These are phyloP conservation scores for Rossbeevera mucosa DNA, from an alignment of 768 basidiomycete genomes.

Conservation along the genomic window DNA sequence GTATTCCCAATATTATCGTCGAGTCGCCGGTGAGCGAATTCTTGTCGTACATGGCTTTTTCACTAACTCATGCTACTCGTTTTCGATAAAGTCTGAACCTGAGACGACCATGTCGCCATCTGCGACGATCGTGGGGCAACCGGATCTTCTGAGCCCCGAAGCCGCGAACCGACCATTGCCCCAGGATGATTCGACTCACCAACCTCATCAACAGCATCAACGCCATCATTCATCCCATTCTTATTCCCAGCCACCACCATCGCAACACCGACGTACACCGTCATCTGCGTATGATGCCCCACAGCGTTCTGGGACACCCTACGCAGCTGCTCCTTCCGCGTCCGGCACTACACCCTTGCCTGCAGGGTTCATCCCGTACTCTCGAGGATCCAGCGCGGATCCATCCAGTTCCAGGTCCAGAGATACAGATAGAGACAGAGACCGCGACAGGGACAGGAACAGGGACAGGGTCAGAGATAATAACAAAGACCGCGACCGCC, in stretches of 20 bases:
- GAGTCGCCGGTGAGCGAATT: constrained; percentile 41
- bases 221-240: background rate
- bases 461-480: background rate
- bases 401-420: background rate
- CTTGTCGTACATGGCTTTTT: background rate
- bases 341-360: constrained; percentile 6
- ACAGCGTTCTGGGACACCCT: constrained; percentile 13
- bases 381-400: background rate
- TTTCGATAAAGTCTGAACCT: constrained; percentile 36
- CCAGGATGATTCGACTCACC: constrained; percentile 11
- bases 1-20: constrained; percentile 41
- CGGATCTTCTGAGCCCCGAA: constrained; percentile 43
- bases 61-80: background rate
- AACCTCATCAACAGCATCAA: background rate
- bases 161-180: constrained; percentile 30
- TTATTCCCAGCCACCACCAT: background rate
- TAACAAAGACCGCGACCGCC: constrained; percentile 1
- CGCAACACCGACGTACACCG: background rate
- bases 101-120: constrained; percentile 33
- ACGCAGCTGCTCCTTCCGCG: background rate
- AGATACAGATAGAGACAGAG: background rate
- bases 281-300: background rate
- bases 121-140: constrained; percentile 29
- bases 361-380: constrained; percentile 17
- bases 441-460: background rate